Conservation (phyloP, 1,284 basidiomycete genomes). For the Apiotrichum akiyoshidainum region DNA sequence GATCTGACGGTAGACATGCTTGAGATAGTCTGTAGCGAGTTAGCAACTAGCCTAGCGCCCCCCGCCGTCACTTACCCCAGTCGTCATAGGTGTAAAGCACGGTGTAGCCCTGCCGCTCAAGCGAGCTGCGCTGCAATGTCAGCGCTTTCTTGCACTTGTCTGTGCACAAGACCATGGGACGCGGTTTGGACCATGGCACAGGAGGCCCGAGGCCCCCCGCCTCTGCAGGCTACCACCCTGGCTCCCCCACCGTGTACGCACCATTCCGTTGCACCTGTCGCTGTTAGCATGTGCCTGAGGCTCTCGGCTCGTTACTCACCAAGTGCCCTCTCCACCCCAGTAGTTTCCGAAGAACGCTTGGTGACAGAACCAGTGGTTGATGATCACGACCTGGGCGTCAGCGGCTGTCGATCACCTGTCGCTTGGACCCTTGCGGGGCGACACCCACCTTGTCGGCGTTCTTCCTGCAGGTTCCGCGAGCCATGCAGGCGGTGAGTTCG, state of each 20-base stretch:
- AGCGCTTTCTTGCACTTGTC: not conserved
- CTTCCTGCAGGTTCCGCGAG: slow-evolving; percentile 7
- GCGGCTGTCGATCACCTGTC: not conserved
- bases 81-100: slow-evolving; percentile 3
- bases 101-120: slow-evolving; percentile 9
- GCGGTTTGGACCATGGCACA: not conserved
- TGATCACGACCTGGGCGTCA: slow-evolving; percentile 6
- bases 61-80: slow-evolving; percentile 1
- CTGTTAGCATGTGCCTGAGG: not conserved
- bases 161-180: not conserved
- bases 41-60: not conserved
- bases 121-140: not conserved
- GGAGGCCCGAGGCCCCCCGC: not conserved
- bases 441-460: slow-evolving; percentile 21
- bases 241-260: not conserved
- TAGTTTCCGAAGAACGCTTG: slow-evolving; percentile 4
- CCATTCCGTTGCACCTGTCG: slow-evolving; percentile 6
- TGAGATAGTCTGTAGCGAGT: not conserved
- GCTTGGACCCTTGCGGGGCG: too few relatives aligned
- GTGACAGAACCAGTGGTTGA: slow-evolving; percentile 11
- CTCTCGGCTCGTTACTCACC: not conserved
- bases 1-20: slow-evolving; percentile 8
- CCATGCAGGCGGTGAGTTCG: slow-evolving; percentile 13
- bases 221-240: not conserved
- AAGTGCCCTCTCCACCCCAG: slow-evolving; percentile 9